Conservation (phyloP, 306 rosid species). For the Betula pendula region DNA sequence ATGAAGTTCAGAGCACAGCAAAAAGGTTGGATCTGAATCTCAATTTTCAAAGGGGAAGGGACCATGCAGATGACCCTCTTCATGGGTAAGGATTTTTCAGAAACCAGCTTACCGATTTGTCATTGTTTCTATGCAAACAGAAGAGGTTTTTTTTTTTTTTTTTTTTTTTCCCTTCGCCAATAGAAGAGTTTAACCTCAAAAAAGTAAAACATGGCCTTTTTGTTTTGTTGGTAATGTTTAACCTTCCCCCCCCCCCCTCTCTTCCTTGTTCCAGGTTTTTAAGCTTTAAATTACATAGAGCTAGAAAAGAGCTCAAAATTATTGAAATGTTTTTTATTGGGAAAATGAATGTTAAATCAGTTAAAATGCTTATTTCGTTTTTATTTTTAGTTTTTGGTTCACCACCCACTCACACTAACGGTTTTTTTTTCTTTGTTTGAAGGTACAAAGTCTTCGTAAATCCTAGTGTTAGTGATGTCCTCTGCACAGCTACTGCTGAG, state of each 20-base stretch:
- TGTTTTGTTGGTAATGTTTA: no score
- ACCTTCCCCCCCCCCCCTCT: not conserved
- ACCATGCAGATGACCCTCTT: constrained; percentile 91
- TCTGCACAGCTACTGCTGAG: constrained; percentile 97
- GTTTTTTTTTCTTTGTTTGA: constrained; percentile 32
- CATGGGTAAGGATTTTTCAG: constrained; percentile 60
- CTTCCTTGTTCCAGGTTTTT: not conserved
- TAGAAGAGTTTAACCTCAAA: no score
- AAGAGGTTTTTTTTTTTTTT: no score
- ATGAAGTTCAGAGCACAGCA: constrained; percentile 84
- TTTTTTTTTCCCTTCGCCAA: no score
- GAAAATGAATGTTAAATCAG: not conserved
- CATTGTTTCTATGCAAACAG: not conserved
- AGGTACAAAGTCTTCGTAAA: constrained; percentile 98
- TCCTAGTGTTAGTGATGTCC: constrained; percentile 92
- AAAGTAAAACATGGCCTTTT: no score
- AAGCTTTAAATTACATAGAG: constrained; percentile 1
- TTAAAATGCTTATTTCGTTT: not conserved
- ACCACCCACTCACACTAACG: not conserved
- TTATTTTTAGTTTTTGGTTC: not conserved
- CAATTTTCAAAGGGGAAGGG: constrained; percentile 92
- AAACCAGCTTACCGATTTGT: not conserved
- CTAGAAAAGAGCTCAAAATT: not conserved
- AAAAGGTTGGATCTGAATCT: constrained; percentile 78
- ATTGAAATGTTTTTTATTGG: not conserved